Conservation (phyloP, 108 stramenopile species). For the Cyclostephanos tholiformis region DNA sequence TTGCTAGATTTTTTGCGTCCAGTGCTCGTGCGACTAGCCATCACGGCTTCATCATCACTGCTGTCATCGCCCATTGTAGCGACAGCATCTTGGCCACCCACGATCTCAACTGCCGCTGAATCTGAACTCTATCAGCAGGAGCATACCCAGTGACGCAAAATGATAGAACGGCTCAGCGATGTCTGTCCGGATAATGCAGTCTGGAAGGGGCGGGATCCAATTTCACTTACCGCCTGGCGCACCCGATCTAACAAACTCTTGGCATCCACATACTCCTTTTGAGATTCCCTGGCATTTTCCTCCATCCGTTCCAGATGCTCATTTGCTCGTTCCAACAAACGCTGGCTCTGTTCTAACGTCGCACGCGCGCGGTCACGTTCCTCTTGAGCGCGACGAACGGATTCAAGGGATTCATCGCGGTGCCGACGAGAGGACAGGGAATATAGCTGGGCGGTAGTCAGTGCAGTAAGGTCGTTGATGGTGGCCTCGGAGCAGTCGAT, state of each 20-base stretch:
- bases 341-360: conserved; percentile 24
- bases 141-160: neutral
- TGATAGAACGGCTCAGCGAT: neutral
- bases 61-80: neutral
- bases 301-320: conserved; percentile 36
- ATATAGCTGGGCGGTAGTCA: too few species aligned
- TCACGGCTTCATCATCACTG: conserved; percentile 21
- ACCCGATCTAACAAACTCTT: conserved; percentile 21
- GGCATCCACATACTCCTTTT: conserved; percentile 39
- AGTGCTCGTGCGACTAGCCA: conserved; percentile 4
- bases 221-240: conserved; percentile 14
- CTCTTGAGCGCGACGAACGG: conserved; percentile 22
- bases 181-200: neutral
- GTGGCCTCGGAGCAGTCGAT: too few species aligned
- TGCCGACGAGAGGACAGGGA: conserved; percentile 18
- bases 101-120: neutral
- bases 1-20: conserved; percentile 19
- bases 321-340: conserved; percentile 31
- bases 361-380: conserved; percentile 40
- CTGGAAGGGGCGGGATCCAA: neutral
- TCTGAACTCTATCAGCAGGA: neutral
- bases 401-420: conserved; percentile 21
- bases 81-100: conserved; percentile 2
- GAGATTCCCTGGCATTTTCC: conserved; percentile 28
- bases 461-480: too few species aligned